phyloP scores from a whole-genome alignment of 2,329 filamentous ascomycete genomes.

The Lojkania enalia region DNA sequence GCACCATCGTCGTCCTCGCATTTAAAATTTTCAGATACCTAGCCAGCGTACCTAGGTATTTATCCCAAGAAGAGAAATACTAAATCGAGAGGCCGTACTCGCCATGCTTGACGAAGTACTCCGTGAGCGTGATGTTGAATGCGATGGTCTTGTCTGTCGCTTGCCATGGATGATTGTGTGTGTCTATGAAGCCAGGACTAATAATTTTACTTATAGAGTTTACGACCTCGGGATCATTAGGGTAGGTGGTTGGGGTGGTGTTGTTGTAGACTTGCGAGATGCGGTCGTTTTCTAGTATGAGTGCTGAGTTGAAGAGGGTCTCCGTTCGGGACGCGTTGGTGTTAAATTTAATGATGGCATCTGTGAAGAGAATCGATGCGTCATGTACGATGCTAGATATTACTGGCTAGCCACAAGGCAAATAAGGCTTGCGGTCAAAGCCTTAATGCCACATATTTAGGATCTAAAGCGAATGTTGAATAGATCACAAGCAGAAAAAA shows the following conservation, averaged over 20 bases:
- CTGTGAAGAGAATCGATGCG: no score
- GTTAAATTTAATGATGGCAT: not conserved
- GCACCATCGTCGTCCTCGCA: constrained; percentile 55
- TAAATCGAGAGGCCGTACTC: constrained; percentile 3
- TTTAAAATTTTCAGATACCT: constrained; percentile 55
- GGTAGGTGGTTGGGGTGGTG: constrained; percentile 17
- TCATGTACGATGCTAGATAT: no score
- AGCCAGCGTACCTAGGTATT: constrained; percentile 14
- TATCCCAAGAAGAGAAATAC: constrained; percentile 1
- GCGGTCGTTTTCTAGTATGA: constrained; percentile 45
- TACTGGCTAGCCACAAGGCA: no score
- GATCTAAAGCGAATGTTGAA: no score
- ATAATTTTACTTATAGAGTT: constrained; percentile 55
- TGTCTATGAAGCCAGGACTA: constrained; percentile 59
- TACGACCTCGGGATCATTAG: constrained; percentile 45
- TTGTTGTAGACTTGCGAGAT: constrained; percentile 24
- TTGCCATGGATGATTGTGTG: constrained; percentile 54
- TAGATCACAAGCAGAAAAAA: no score
- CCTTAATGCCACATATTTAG: no score
- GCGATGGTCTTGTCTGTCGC: constrained; percentile 56
- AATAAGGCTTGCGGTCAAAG: no score
- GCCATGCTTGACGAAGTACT: constrained; percentile 12
- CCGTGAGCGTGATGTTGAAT: constrained; percentile 46
- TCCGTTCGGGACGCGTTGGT: constrained; percentile 20
- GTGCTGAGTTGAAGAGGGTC: constrained; percentile 46